phyloP scores from a whole-genome alignment of 495 filamentous ascomycete species.

The Talaromyces wortmannii region DNA sequence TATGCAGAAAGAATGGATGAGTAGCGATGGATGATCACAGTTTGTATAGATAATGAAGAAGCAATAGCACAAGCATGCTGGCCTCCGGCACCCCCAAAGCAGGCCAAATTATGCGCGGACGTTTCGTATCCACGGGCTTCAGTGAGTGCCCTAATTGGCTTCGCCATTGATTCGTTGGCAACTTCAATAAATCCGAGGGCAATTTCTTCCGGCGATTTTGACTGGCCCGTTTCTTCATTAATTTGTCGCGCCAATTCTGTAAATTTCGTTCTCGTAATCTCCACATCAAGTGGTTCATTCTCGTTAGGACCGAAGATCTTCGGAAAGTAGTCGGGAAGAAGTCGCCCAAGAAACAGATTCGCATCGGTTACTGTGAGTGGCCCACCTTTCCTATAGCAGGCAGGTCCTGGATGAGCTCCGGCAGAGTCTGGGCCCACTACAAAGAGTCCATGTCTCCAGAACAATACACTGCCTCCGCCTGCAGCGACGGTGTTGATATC shows the following conservation, averaged over 20 bases:
- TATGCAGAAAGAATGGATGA: constrained; percentile 48
- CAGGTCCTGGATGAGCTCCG: constrained; percentile 86
- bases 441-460: constrained; percentile 88
- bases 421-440: constrained; percentile 93
- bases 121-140: constrained; percentile 46
- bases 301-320: constrained; percentile 95
- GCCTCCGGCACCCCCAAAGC: constrained; percentile 49
- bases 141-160: constrained; percentile 45
- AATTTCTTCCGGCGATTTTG: constrained; percentile 75
- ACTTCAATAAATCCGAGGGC: constrained; percentile 56
- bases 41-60: constrained; percentile 35
- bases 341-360: constrained; percentile 82
- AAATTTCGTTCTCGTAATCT: constrained; percentile 70
- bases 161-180: constrained; percentile 49
- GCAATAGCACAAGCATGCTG: constrained; percentile 49
- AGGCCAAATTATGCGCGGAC: constrained; percentile 40
- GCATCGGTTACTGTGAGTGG: constrained; percentile 95
- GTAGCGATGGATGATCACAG: constrained; percentile 46
- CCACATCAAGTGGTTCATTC: constrained; percentile 74
- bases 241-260: constrained; percentile 68
- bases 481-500: constrained; percentile 98
- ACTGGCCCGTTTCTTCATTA: constrained; percentile 55
- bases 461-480: constrained; percentile 82
- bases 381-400: constrained; percentile 91
- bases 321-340: constrained; percentile 92